Conservation (phyloP, 2,329 filamentous ascomycete genomes). For the Cephalotrichum gorgonifer region DNA sequence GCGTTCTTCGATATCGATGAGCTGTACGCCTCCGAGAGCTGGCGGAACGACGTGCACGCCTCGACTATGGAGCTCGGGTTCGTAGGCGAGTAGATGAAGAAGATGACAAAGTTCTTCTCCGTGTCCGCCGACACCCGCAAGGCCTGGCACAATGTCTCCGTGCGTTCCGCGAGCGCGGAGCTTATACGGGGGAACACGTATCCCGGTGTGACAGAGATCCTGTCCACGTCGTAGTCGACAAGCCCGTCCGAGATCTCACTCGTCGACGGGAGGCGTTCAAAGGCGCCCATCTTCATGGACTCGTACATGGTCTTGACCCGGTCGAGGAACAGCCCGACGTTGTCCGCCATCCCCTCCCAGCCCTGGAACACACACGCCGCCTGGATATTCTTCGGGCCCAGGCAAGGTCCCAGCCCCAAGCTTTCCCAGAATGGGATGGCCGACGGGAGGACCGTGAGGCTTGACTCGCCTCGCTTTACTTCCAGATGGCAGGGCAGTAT, state of each 20-base stretch:
- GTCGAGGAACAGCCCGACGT: slow-evolving; percentile 53
- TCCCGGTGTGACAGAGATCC: slow-evolving; percentile 3
- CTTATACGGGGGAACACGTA: slow-evolving; percentile 6
- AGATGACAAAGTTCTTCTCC: slow-evolving; percentile 60
- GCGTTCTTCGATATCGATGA: slow-evolving; percentile 26
- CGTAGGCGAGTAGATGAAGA: slow-evolving; percentile 61
- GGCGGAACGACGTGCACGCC: slow-evolving; percentile 63
- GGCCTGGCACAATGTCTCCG: slow-evolving; percentile 36
- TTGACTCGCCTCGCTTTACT: slow-evolving; percentile 57
- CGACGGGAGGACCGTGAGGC: slow-evolving; percentile 63
- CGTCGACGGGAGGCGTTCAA: slow-evolving; percentile 37
- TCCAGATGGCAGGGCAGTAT: slow-evolving; percentile 63
- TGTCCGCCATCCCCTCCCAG: slow-evolving; percentile 50
- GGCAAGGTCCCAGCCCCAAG: slow-evolving; percentile 61
- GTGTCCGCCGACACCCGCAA: slow-evolving; percentile 29
- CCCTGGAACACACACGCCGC: slow-evolving; percentile 62
- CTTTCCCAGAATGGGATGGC: slow-evolving; percentile 75
- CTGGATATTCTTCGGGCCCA: slow-evolving; percentile 60
- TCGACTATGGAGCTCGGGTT: slow-evolving; percentile 53
- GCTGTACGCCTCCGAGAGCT: slow-evolving; percentile 52
- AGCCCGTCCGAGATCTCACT: slow-evolving; percentile 36
- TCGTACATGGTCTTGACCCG: slow-evolving; percentile 65
- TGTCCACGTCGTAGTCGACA: slow-evolving; percentile 37
- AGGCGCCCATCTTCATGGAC: slow-evolving; percentile 59
- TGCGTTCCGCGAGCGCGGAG: slow-evolving; percentile 34